These are phyloP conservation scores for Spencermartinsiella ligniputridi DNA, from an alignment of 1,139 yeast genomes.

Conservation along the genomic window DNA sequence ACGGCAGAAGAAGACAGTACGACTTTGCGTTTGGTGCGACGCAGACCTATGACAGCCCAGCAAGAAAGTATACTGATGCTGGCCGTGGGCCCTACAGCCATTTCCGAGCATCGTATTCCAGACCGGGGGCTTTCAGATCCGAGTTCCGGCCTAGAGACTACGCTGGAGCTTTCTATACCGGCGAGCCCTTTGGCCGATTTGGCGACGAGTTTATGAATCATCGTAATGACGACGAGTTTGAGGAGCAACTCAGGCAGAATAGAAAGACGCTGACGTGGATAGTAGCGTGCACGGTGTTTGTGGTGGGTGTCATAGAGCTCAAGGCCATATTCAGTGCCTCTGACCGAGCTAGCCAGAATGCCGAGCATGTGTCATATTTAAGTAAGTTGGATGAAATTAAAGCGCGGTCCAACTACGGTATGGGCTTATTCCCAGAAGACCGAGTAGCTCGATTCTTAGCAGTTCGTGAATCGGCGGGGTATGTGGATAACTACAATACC, in stretches of 20 bases:
- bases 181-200: constrained; percentile 14
- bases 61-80: background rate
- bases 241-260: constrained; percentile 27
- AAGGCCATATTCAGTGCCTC: constrained; percentile 23
- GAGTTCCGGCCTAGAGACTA: background rate
- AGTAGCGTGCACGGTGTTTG: constrained; percentile 21
- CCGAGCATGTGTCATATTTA: constrained; percentile 19
- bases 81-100: background rate
- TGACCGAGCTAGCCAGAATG: constrained; percentile 18
- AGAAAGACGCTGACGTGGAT: constrained; percentile 26
- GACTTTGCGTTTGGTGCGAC: constrained; percentile 28
- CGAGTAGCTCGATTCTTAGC: constrained; percentile 30
- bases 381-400: constrained; percentile 23
- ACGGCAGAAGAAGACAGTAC: constrained; percentile 42
- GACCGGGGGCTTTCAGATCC: background rate
- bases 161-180: constrained; percentile 1
- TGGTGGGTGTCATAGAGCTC: constrained; percentile 29
- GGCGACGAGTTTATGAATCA: constrained; percentile 16
- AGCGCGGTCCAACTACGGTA: constrained; percentile 25
- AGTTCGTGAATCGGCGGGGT: constrained; percentile 27
- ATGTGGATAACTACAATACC: constrained; percentile 16
- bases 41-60: background rate
- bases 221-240: constrained; percentile 27
- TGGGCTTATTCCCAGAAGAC: constrained; percentile 26
- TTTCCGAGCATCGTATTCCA: background rate